Conservation (phyloP, 2,329 filamentous ascomycete genomes). For the Acrodontium crateriforme region DNA sequence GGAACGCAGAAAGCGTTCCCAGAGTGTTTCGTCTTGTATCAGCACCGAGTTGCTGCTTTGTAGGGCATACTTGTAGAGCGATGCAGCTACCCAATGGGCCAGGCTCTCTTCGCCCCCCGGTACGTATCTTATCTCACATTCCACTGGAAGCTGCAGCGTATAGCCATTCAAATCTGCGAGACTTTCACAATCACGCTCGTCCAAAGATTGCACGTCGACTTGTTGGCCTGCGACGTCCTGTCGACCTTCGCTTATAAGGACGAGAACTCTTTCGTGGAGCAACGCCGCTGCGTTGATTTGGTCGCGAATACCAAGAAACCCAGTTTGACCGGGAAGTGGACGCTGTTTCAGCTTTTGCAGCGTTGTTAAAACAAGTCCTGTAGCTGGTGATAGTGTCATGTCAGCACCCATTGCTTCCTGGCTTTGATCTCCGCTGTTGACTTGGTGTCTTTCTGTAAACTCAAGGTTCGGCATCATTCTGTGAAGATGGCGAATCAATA, state of each 20-base stretch:
- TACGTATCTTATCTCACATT: slow-evolving; percentile 26
- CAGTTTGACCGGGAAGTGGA: slow-evolving; percentile 48
- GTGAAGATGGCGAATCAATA: slow-evolving; percentile 38
- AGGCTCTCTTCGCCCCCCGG: slow-evolving; percentile 29
- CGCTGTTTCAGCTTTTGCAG: slow-evolving; percentile 60
- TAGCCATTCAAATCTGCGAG: slow-evolving; percentile 30
- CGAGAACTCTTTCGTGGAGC: slow-evolving; percentile 53
- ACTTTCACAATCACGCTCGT: slow-evolving; percentile 19
- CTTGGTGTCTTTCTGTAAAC: slow-evolving; percentile 45
- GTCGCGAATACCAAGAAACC: slow-evolving; percentile 35
- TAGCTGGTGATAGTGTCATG: slow-evolving; percentile 53
- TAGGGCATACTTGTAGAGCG: slow-evolving; percentile 28
- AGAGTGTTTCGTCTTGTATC: slow-evolving; percentile 44
- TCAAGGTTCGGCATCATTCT: slow-evolving; percentile 34
- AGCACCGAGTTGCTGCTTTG: slow-evolving; percentile 9
- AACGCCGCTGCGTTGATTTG: slow-evolving; percentile 39
- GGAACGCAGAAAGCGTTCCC: slow-evolving; percentile 53
- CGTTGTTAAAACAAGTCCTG: slow-evolving; percentile 56
- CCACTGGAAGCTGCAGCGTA: slow-evolving; percentile 25
- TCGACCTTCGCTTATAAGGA: slow-evolving; percentile 46
- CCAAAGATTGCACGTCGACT: slow-evolving; percentile 13
- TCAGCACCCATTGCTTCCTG: slow-evolving; percentile 61
- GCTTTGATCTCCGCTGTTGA: slow-evolving; percentile 1
- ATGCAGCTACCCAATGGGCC: slow-evolving; percentile 25
- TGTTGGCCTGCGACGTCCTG: too few species aligned